Evolutionary conservation across 169 alveolate genomes (phyloP).

Genomic region (Cryptosporidium sp.): DNA sequence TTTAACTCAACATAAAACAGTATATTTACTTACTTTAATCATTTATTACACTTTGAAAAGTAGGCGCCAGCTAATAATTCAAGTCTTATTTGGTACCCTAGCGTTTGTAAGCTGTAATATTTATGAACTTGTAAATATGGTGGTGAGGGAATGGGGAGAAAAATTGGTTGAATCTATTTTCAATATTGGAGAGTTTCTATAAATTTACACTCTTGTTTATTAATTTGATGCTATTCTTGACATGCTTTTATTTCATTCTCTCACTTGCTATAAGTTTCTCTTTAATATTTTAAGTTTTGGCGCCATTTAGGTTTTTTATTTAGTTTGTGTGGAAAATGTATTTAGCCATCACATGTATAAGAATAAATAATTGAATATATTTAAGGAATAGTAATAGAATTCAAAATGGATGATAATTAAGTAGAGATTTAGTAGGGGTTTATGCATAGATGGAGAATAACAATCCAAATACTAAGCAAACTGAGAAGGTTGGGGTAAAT

Average conservation of each 20-base stretch:
- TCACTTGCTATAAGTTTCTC: neutral
- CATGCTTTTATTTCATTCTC: neutral
- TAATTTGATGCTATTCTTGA: neutral
- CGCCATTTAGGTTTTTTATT: neutral
- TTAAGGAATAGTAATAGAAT: neutral
- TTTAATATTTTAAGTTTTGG: neutral
- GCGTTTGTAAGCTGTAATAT: neutral
- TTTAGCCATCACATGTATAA: neutral
- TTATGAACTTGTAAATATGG: neutral
- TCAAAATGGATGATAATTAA: neutral
- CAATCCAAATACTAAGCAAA: neutral
- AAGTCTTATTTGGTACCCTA: constrained; percentile 8
- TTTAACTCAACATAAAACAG: neutral
- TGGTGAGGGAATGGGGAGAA: neutral
- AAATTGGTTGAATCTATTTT: too few relatives aligned
- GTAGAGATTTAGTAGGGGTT: neutral
- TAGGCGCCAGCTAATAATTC: neutral
- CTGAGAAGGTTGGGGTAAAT: constrained; percentile 6
- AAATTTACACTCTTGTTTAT: too few relatives aligned
- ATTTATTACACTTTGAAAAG: neutral
- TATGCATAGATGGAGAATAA: neutral
- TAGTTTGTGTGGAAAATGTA: neutral
- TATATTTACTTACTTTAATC: constrained; percentile 3
- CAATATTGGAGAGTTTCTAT: neutral
- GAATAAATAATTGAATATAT: neutral